Conservation (phyloP, 192 early-diverging fungal genomes). For the Entrophospora sp. region DNA sequence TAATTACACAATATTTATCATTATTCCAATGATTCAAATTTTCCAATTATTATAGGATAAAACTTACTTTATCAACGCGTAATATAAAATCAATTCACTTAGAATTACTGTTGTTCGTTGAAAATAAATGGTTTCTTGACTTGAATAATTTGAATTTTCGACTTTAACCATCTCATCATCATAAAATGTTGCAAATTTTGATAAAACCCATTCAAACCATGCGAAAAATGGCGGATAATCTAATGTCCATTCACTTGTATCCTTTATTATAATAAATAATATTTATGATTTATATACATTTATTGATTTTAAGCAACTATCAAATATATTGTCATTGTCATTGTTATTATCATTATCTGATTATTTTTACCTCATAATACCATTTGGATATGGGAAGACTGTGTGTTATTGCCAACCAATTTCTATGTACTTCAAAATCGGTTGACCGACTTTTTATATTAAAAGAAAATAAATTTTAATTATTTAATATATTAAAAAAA, state of each 20-base stretch:
- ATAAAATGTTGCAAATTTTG: constrained; percentile 40
- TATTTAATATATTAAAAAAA: not conserved
- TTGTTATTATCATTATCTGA: too few species aligned
- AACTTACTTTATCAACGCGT: constrained; percentile 53
- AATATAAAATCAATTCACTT: constrained; percentile 72
- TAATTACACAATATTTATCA: constrained; percentile 13
- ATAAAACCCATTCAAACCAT: constrained; percentile 81
- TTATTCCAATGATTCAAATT: not conserved
- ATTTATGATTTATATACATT: too few species aligned
- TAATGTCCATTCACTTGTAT: constrained; percentile 83
- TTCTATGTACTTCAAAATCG: constrained; percentile 98
- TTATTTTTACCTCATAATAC: constrained; percentile 69
- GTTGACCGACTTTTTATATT: constrained; percentile 63
- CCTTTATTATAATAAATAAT: too few species aligned
- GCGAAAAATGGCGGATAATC: constrained; percentile 99
- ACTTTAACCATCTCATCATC: constrained; percentile 76
- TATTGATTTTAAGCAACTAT: too few species aligned
- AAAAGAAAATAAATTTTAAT: not conserved
- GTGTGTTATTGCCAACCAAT: constrained; percentile 92
- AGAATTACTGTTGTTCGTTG: constrained; percentile 77
- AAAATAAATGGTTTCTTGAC: constrained; percentile 62
- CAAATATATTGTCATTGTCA: too few species aligned
- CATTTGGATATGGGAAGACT: constrained; percentile 70
- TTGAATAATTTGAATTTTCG: constrained; percentile 56
- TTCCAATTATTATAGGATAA: too few species aligned